A percentile compares a stretch with the other conserved stretches of the same genome.
Evolutionary conservation across 306 rosid species (phyloP).

Genomic region (Prunus campanulata): DNA sequence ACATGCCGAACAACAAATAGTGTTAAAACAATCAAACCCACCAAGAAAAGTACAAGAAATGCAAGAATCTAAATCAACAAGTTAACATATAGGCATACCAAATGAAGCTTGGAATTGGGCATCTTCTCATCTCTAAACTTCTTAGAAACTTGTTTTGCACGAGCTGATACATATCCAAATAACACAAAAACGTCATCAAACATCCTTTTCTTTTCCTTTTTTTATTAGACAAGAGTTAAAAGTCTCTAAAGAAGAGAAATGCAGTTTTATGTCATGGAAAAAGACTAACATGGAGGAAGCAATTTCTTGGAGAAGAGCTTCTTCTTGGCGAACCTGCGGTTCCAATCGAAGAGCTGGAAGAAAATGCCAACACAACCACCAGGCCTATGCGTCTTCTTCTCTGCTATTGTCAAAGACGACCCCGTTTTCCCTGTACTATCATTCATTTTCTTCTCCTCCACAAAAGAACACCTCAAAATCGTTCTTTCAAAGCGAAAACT

Average conservation of each 20-base stretch:
- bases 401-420: constrained; percentile 62
- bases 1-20: constrained; percentile 11
- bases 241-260: not conserved
- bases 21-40: not conserved
- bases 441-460: constrained; percentile 42
- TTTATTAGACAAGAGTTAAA: not conserved
- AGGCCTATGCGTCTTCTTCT: constrained; percentile 58
- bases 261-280: not conserved
- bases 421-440: constrained; percentile 47
- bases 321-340: constrained; percentile 72
- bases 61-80: not conserved
- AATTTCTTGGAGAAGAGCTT: constrained; percentile 79
- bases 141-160: constrained; percentile 46
- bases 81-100: constrained; percentile 44
- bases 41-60: not conserved
- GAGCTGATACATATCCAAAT: constrained; percentile 40
- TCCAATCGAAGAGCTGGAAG: constrained; percentile 95
- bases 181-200: constrained; percentile 25
- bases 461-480: constrained; percentile 4
- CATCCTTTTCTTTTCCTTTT: not conserved
- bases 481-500: not conserved
- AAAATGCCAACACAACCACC: constrained; percentile 90
- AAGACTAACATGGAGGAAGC: constrained; percentile 65
- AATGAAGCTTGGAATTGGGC: constrained; percentile 67
- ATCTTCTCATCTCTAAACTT: constrained; percentile 75